phyloP scores from a whole-genome alignment of 164 flowering plant genomes.

The Vitis labrusca region DNA sequence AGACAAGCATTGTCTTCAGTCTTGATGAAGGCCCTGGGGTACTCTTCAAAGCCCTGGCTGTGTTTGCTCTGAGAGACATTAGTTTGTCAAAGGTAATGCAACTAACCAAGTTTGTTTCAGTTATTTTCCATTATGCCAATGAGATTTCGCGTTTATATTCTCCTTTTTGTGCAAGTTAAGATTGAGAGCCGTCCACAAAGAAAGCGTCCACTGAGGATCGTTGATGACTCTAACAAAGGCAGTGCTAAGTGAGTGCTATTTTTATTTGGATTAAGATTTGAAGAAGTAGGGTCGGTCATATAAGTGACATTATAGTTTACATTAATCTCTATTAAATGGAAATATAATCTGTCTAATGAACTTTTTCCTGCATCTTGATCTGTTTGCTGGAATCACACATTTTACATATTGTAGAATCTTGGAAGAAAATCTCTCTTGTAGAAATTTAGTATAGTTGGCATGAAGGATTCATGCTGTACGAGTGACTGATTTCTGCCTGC shows the following conservation, averaged over 20 bases:
- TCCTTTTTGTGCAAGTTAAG: slow-evolving; percentile 35
- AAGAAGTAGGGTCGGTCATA: not conserved
- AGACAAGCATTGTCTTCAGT: slow-evolving; percentile 95
- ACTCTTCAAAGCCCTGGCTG: slow-evolving; percentile 91
- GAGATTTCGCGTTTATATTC: not conserved
- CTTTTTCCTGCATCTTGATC: no score
- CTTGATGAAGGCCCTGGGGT: slow-evolving; percentile 98
- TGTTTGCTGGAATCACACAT: no score
- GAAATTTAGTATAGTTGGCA: not conserved
- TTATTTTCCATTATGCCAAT: not conserved
- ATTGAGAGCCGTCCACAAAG: slow-evolving; percentile 95
- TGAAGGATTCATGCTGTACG: not conserved
- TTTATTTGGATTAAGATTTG: not conserved
- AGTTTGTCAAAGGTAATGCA: slow-evolving; percentile 79
- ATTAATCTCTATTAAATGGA: no score
- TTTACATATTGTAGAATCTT: not conserved
- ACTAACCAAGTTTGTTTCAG: not conserved
- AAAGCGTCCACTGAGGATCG: slow-evolving; percentile 77
- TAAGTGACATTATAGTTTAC: no score
- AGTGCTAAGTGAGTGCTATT: slow-evolving; percentile 63
- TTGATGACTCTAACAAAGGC: slow-evolving; percentile 81
- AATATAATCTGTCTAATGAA: no score
- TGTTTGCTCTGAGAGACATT: slow-evolving; percentile 80
- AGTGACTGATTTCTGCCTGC: slow-evolving; percentile 23
- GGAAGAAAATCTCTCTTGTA: not conserved